Evolutionary conservation across 805 yeast genomes (phyloP).

Genomic region (Wickerhamiella dianesei): DNA sequence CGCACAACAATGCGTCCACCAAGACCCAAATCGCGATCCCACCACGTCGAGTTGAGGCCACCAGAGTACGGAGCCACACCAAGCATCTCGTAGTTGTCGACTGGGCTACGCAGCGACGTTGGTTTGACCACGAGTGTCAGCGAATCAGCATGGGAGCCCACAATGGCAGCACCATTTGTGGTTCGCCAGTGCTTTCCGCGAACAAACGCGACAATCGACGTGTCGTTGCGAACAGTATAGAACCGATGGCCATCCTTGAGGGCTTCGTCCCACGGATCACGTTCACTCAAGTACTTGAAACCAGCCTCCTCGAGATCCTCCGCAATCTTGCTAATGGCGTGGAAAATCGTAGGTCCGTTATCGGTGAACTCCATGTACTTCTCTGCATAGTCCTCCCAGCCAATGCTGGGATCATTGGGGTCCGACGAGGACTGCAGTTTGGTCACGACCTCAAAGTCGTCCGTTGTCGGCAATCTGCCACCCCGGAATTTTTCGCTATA

Average conservation of each 20-base stretch:
- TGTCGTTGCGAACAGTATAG: constrained; percentile 56
- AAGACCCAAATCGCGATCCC: constrained; percentile 70
- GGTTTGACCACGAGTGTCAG: constrained; percentile 62
- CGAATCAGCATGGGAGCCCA: constrained; percentile 69
- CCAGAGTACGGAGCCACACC: constrained; percentile 84
- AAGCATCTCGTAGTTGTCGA: constrained; percentile 62
- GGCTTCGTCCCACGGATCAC: constrained; percentile 37
- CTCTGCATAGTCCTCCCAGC: constrained; percentile 20
- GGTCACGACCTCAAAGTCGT: constrained; percentile 20
- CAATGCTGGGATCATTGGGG: constrained; percentile 14
- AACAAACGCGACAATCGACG: constrained; percentile 55
- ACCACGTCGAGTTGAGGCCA: constrained; percentile 32
- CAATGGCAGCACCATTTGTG: constrained; percentile 45
- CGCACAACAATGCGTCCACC: constrained; percentile 63
- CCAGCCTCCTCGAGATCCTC: constrained; percentile 42
- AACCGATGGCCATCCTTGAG: constrained; percentile 34
- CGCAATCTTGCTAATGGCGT: constrained; percentile 45
- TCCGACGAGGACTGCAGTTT: constrained; percentile 3
- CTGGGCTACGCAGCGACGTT: constrained; percentile 40
- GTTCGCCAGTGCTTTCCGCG: constrained; percentile 58
- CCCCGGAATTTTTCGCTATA: neutral
- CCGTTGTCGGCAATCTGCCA: constrained; percentile 4
- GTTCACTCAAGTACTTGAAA: constrained; percentile 52
- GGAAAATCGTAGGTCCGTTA: constrained; percentile 60
- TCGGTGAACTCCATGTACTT: constrained; percentile 60